Evolutionary conservation across 2,329 filamentous ascomycete species (phyloP).

Genomic region (Colletotrichum gigasporum): DNA sequence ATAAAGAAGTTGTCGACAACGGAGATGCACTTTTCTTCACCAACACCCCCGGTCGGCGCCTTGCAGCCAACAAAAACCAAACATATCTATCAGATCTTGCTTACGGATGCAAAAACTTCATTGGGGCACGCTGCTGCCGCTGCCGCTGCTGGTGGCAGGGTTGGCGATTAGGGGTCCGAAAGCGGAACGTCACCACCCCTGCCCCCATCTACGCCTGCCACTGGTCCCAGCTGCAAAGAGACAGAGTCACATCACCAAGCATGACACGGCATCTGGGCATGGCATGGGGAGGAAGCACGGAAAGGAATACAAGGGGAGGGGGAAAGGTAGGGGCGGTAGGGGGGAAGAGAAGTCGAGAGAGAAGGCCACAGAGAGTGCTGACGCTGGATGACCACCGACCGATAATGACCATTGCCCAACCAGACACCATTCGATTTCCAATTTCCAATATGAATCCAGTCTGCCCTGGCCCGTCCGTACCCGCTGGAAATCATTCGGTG

Average conservation of each 20-base stretch:
- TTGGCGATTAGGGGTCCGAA: slow-evolving; percentile 26
- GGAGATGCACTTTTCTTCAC: slow-evolving; percentile 9
- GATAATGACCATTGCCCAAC: slow-evolving; percentile 10
- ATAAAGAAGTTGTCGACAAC: background rate
- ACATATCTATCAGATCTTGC: slow-evolving; percentile 17
- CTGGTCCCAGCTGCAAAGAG: slow-evolving; percentile 2
- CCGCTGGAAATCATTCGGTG: background rate
- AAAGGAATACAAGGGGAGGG: no score
- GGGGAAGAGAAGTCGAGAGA: background rate
- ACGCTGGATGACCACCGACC: slow-evolving; percentile 6
- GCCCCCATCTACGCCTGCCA: slow-evolving; percentile 3
- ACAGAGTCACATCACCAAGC: background rate
- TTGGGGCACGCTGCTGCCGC: background rate
- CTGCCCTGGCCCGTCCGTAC: background rate
- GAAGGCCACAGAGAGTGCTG: background rate
- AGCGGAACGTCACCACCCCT: slow-evolving; percentile 15
- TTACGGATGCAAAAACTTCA: slow-evolving; percentile 3
- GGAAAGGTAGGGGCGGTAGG: background rate
- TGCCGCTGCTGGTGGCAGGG: background rate
- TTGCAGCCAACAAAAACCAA: background rate
- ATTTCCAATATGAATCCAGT: background rate
- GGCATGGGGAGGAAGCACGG: no score
- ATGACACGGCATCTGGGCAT: background rate
- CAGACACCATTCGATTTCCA: background rate
- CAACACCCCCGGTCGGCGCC: background rate